Evolutionary conservation across 2,329 filamentous ascomycete genomes (phyloP).

Genomic region (Talaromyces sp.): DNA sequence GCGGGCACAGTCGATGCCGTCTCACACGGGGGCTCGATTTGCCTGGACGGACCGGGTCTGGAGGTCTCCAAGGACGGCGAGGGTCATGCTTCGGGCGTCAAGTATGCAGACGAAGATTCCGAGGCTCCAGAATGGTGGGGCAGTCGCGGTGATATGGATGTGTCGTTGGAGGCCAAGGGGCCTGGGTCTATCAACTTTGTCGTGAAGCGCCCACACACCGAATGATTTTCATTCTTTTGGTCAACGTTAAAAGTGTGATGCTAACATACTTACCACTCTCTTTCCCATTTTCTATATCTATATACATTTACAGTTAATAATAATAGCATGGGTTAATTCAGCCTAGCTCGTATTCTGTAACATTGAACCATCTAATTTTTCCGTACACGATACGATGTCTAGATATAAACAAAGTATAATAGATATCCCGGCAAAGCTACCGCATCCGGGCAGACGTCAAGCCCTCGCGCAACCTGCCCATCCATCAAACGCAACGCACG

Average conservation of each 20-base stretch:
- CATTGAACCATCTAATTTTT: no score
- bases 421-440: background rate
- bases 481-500: no score
- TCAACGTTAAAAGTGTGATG: no score
- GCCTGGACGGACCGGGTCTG: slow-evolving; percentile 19
- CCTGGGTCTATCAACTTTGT: slow-evolving; percentile 9
- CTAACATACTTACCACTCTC: no score
- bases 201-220: background rate
- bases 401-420: background rate
- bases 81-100: slow-evolving; percentile 11
- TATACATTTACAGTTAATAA: background rate
- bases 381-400: no score
- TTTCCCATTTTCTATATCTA: no score
- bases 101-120: slow-evolving; percentile 8
- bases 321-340: background rate
- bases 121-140: slow-evolving; percentile 17
- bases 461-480: background rate
- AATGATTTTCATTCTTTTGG: background rate
- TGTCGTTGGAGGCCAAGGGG: slow-evolving; percentile 11
- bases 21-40: slow-evolving; percentile 12
- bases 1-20: slow-evolving; percentile 21
- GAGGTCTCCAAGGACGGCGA: slow-evolving; percentile 11
- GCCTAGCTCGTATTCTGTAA: no score
- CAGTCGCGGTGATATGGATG: slow-evolving; percentile 16
- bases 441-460: background rate